Evolutionary conservation across 1,284 basidiomycete genomes (phyloP), one percentile per base, ranked within the genome.

Genomic region (Boletellus deceptivus): DNA sequence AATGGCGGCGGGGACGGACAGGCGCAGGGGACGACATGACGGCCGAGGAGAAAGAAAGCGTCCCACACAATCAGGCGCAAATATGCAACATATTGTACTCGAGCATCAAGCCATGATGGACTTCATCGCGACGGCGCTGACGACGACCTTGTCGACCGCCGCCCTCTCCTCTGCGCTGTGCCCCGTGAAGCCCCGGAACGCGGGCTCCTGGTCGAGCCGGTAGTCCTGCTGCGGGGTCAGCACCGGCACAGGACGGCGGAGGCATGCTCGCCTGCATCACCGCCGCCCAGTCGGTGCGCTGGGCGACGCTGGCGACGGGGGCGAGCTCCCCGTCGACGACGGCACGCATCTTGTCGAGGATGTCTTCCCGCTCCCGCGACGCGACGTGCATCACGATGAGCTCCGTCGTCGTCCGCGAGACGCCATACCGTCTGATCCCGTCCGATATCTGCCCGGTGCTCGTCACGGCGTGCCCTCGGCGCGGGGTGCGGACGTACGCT

Each of bases 41-140:
- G 20, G 34, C 8, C 29, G 11, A 31, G 29, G 22, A 44, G 18
- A 31, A 14, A 36, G 31, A 24, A 39, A 22, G 18, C 35, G 10
- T 42, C 25, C 17, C 27, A 42, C 40, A 42, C 40, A 42, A 42
- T 17, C 40, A 42, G 25, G 8, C 40, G 17, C 22, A 22, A 20
- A 20, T 20, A n/a, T n/a, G n/a, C n/a, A n/a, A n/a, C n/a, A n/a
- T n/a, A n/a, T n/a, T n/a, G n/a, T n/a, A n/a, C n/a, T n/a, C n/a
- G n/a, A n/a, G n/a, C n/a, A 37, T 46, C 43, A 82, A 29, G 71
- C 63, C 69, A 77, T 72, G 45, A 91, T 89, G 45, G 76, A 82
- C 69, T 93, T 93, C 79, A 89, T 87, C 41, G 91, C 91, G 13
- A 92, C 87, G 16, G 82, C 75, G 58, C 86, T 90, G 24, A 80